These are phyloP conservation scores for Chalciporus sp. DNA, from an alignment of 1,284 basidiomycete species.

Conservation along the genomic window DNA sequence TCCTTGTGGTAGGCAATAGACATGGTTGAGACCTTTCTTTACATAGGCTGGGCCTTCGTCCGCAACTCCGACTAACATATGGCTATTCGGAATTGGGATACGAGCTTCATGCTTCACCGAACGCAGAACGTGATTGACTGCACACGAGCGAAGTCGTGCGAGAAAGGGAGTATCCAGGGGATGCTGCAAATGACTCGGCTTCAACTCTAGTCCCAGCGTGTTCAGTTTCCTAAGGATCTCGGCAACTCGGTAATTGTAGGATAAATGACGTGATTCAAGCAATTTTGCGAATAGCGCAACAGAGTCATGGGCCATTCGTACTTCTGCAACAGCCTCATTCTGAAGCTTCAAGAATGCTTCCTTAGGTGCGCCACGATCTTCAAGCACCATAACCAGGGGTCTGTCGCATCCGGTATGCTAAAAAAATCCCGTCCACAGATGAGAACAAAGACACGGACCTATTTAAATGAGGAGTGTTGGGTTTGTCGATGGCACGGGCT, in stretches of 20 bases:
- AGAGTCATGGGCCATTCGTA: slow-evolving; percentile 57
- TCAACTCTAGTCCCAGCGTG: slow-evolving; percentile 50
- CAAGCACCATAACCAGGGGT: slow-evolving; percentile 70
- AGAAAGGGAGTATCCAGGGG: slow-evolving; percentile 61
- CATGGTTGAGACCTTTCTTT: slow-evolving; percentile 47
- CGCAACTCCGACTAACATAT: slow-evolving; percentile 73
- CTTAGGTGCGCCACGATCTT: slow-evolving; percentile 59
- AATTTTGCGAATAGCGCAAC: slow-evolving; percentile 48
- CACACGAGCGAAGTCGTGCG: slow-evolving; percentile 53
- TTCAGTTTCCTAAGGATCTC: slow-evolving; percentile 53
- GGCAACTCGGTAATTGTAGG: slow-evolving; percentile 50
- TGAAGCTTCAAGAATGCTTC: slow-evolving; percentile 61
- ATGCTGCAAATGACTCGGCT: slow-evolving; percentile 35
- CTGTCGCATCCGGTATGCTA: slow-evolving; percentile 34
- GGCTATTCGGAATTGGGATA: slow-evolving; percentile 68
- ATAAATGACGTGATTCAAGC: slow-evolving; percentile 54
- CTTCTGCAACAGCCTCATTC: slow-evolving; percentile 49
- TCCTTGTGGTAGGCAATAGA: slow-evolving; percentile 53
- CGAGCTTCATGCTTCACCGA: slow-evolving; percentile 74
- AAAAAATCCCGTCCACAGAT: background rate
- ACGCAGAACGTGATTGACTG: slow-evolving; percentile 62
- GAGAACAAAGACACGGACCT: slow-evolving; percentile 42
- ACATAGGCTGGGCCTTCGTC: slow-evolving; percentile 72
- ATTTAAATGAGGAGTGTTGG: slow-evolving; percentile 63
- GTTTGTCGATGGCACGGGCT: slow-evolving; percentile 58